Percentiles rank a stretch among this genome's conserved stretches.
Conservation (phyloP, 768 basidiomycete genomes). For the Suillus tomentosus region DNA sequence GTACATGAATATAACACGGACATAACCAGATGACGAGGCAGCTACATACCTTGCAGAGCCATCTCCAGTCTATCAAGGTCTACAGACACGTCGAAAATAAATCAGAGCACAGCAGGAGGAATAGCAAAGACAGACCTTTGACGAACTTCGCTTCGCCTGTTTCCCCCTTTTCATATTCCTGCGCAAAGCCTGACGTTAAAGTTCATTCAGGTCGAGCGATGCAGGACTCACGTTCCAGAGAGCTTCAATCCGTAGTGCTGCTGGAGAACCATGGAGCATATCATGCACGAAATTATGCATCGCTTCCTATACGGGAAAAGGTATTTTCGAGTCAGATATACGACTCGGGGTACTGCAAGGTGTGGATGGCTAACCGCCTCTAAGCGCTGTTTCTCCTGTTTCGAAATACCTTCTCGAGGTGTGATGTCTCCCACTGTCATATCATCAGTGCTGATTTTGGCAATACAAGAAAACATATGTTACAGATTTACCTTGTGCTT, state of each 20-base stretch:
- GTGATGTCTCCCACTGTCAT: conserved; percentile 86
- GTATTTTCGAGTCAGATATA: conserved; percentile 14
- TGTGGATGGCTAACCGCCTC: conserved; percentile 55
- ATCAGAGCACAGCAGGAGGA: not conserved
- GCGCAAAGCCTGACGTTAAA: conserved; percentile 2
- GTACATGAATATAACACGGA: not conserved
- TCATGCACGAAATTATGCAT: conserved; percentile 89
- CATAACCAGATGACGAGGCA: not conserved
- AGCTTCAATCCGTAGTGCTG: conserved; percentile 63
- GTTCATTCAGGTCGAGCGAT: not conserved
- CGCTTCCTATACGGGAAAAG: conserved; percentile 56
- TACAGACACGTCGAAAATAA: conserved; percentile 27
- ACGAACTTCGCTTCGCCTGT: conserved; percentile 83
- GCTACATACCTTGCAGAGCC: conserved; percentile 70
- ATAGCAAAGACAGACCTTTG: conserved; percentile 55
- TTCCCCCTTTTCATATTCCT: conserved; percentile 84
- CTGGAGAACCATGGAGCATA: conserved; percentile 80
- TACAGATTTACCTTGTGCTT: conserved; percentile 78
- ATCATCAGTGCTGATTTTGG: not conserved
- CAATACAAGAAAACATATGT: no score
- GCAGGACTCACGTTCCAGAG: conserved; percentile 65
- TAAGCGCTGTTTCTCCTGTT: conserved; percentile 74
- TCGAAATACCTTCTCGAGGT: conserved; percentile 83
- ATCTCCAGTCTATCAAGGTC: conserved; percentile 89
- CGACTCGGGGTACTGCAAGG: not conserved